Conservation (phyloP, 257 asterid genomes). For the Knoxia roxburghii region DNA sequence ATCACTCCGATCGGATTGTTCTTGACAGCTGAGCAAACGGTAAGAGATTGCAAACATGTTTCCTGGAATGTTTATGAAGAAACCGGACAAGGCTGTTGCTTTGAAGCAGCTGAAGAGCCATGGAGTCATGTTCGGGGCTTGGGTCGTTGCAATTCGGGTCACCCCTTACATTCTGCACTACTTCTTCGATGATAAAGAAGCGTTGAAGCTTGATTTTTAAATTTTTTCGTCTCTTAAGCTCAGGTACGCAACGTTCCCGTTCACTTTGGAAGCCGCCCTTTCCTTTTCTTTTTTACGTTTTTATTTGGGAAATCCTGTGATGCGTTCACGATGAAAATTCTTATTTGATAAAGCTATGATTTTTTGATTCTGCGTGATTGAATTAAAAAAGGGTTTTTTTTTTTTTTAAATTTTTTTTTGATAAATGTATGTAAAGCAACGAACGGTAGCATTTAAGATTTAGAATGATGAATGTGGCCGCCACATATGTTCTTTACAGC, state of each 20-base stretch:
- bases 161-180: slow-evolving; percentile 75
- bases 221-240: not conserved
- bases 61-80: slow-evolving; percentile 77
- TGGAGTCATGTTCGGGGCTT: slow-evolving; percentile 65
- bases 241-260: slow-evolving; percentile 14
- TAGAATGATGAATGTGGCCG: not conserved
- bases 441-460: no score
- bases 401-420: no score
- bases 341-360: not conserved
- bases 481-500: not conserved
- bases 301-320: no score
- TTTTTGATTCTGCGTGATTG: not conserved
- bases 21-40: not conserved
- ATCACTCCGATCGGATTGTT: not conserved
- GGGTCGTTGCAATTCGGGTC: slow-evolving; percentile 76
- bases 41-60: slow-evolving; percentile 53
- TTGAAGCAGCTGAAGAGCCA: slow-evolving; percentile 86
- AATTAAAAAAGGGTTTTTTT: not conserved
- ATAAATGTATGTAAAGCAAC: no score
- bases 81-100: slow-evolving; percentile 88
- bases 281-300: not conserved
- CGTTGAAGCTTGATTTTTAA: slow-evolving; percentile 57
- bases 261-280: not conserved
- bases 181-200: slow-evolving; percentile 61
- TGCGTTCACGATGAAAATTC: no score